Conservation (phyloP, 2,329 filamentous ascomycete genomes). For the Fusarium pilosicola region DNA sequence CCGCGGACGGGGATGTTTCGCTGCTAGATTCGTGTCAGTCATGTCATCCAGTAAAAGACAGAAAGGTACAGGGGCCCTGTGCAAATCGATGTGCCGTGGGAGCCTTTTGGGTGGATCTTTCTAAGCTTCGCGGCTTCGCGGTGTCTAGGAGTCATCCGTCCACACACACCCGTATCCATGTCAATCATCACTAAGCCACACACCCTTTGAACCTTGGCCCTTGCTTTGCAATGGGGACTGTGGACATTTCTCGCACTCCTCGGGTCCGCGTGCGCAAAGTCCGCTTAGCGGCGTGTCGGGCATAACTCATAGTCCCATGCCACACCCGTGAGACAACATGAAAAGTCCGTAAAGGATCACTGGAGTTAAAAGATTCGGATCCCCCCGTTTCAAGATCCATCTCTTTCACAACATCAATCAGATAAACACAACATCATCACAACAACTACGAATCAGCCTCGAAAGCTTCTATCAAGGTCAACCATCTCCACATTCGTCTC, state of each 20-base stretch:
- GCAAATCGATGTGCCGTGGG: slow-evolving; percentile 25
- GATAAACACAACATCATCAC: slow-evolving; percentile 22
- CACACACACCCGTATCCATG: slow-evolving; percentile 11
- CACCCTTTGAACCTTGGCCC: slow-evolving; percentile 18
- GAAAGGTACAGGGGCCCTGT: slow-evolving; percentile 21
- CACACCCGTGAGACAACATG: slow-evolving; percentile 37
- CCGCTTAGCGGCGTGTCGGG: slow-evolving; percentile 44
- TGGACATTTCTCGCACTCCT: slow-evolving; percentile 40
- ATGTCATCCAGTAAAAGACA: background rate
- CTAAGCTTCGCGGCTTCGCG: slow-evolving; percentile 38
- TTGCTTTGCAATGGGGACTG: slow-evolving; percentile 2
- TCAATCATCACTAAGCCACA: slow-evolving; percentile 32
- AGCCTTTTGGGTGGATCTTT: slow-evolving; percentile 18
- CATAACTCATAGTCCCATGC: slow-evolving; percentile 44
- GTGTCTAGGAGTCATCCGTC: slow-evolving; percentile 33
- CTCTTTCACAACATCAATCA: slow-evolving; percentile 24
- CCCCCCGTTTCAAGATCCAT: slow-evolving; percentile 26
- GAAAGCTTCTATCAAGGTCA: slow-evolving; percentile 24
- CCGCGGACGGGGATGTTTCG: slow-evolving; percentile 24
- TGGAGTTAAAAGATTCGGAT: slow-evolving; percentile 44
- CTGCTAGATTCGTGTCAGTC: slow-evolving; percentile 3
- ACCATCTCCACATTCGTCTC: slow-evolving; percentile 12
- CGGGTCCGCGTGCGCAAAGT: slow-evolving; percentile 49
- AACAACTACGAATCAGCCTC: slow-evolving; percentile 1
- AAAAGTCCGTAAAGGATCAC: slow-evolving; percentile 39